Percentiles rank a stretch among this genome's conserved stretches.
These are phyloP conservation scores for Kregervanrija fluxuum DNA, from an alignment of 805 yeast species.

Conservation along the genomic window DNA sequence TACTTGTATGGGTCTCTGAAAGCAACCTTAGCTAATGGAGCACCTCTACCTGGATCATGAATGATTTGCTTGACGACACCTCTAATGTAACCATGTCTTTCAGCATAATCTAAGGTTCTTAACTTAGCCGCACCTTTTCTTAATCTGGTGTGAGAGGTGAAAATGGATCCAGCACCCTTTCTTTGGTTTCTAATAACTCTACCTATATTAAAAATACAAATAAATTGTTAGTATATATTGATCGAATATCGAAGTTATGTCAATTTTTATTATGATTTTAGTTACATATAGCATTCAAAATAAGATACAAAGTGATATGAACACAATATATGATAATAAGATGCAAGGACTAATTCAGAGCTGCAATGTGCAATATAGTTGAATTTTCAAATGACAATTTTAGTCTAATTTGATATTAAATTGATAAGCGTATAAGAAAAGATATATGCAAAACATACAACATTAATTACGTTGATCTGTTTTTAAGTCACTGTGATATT, in stretches of 20 bases:
- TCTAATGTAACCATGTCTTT: slow-evolving; percentile 99
- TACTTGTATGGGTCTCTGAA: slow-evolving; percentile 99
- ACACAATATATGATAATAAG: background rate
- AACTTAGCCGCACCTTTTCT: slow-evolving; percentile 99
- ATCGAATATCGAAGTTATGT: too few species aligned
- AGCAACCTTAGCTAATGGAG: slow-evolving; percentile 97
- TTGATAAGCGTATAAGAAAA: too few species aligned
- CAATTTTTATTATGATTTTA: background rate
- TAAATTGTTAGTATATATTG: background rate
- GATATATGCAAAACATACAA: too few species aligned
- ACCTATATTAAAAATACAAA: slow-evolving; percentile 40
- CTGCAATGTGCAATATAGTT: too few species aligned
- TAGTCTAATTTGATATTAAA: too few species aligned
- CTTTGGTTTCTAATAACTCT: slow-evolving; percentile 99
- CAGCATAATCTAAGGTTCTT: slow-evolving; percentile 98
- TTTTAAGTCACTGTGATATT: too few species aligned
- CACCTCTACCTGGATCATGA: slow-evolving; percentile 99
- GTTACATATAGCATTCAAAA: background rate
- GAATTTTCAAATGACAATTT: too few species aligned
- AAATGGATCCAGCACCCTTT: slow-evolving; percentile 99
- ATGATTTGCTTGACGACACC: slow-evolving; percentile 98
- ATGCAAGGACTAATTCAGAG: too few species aligned
- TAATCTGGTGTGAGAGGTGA: slow-evolving; percentile 99
- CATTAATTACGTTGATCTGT: too few species aligned
- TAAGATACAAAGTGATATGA: background rate